Evolutionary conservation across 345 rosid species (phyloP).

Genomic region (Ceriops tagal): DNA sequence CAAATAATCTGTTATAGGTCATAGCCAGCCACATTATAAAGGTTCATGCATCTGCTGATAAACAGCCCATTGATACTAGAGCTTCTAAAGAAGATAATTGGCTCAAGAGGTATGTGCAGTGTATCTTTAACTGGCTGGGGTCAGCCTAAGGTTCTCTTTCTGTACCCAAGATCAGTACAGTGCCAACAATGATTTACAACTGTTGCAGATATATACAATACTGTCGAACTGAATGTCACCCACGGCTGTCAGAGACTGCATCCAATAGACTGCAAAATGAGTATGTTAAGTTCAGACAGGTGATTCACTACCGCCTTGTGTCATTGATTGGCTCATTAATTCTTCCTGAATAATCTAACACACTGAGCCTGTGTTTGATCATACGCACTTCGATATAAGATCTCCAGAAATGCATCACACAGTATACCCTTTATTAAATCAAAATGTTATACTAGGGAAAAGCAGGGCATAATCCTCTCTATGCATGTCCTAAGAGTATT

Average conservation of each 20-base stretch:
- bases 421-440: no score
- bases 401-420: no score
- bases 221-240: slow-evolving; percentile 77
- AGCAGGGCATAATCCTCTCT: no score
- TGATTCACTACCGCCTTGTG: slow-evolving; percentile 13
- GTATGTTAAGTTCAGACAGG: slow-evolving; percentile 88
- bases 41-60: slow-evolving; percentile 87
- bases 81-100: slow-evolving; percentile 79
- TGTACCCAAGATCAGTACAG: slow-evolving; percentile 4
- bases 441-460: no score
- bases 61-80: slow-evolving; percentile 44
- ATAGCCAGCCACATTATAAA: slow-evolving; percentile 93
- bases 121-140: neutral
- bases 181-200: slow-evolving; percentile 16
- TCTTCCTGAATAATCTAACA: no score
- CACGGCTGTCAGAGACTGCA: slow-evolving; percentile 79
- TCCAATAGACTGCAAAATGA: slow-evolving; percentile 63
- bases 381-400: no score
- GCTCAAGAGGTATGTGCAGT: slow-evolving; percentile 67
- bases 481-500: no score
- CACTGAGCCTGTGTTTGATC: no score
- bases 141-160: slow-evolving; percentile 1
- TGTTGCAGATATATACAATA: slow-evolving; percentile 71
- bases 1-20: slow-evolving; percentile 43
- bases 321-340: neutral